Evolutionary conservation across 306 rosid genomes (phyloP).

Genomic region (Citrullus mucosospermus): DNA sequence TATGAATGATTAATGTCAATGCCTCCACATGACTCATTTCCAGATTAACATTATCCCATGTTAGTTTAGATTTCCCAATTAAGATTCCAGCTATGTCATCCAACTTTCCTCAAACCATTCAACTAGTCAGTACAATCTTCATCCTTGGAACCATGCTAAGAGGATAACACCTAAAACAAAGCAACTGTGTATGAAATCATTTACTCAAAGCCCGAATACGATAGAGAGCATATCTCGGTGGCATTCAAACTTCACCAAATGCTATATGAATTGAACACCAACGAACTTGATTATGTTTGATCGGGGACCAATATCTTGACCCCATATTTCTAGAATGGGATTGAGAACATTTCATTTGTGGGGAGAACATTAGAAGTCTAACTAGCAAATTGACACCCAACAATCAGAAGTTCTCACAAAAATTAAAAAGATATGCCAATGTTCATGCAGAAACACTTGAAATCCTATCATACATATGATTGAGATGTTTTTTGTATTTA

Average conservation of each 20-base stretch:
- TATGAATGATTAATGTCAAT: not conserved
- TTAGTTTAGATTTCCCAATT: not conserved
- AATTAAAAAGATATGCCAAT: not conserved
- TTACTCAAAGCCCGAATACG: not conserved
- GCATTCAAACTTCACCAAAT: not conserved
- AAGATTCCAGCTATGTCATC: not conserved
- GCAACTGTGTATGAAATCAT: not conserved
- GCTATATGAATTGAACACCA: not conserved
- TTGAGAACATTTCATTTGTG: not conserved
- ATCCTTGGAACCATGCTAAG: not conserved
- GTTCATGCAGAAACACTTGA: not conserved
- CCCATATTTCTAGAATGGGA: not conserved
- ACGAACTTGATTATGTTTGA: not conserved
- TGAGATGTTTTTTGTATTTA: not conserved
- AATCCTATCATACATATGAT: not conserved
- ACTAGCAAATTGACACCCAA: not conserved
- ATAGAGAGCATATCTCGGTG: not conserved
- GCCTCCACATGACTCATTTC: not conserved
- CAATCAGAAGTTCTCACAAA: not conserved
- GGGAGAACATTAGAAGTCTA: not conserved
- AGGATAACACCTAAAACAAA: not conserved
- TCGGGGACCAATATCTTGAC: not conserved
- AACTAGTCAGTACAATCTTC: not conserved
- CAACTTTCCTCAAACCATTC: not conserved
- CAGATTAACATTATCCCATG: not conserved